Evolutionary conservation across 441 rosid genomes (phyloP).

Genomic region (Pelargonium australe): DNA sequence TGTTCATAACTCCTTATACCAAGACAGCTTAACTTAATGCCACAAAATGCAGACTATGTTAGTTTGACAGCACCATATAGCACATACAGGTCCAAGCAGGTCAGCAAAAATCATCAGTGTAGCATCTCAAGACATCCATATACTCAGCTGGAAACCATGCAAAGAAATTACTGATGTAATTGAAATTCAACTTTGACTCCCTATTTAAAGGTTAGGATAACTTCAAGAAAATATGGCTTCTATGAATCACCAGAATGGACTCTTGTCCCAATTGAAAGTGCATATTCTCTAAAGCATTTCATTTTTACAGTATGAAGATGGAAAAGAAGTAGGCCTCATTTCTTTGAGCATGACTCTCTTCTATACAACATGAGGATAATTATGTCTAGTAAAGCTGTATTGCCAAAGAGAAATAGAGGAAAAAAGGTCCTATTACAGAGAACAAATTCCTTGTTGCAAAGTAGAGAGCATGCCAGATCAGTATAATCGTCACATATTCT

Average conservation of each 20-base stretch:
- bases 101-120: neutral
- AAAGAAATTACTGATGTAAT: neutral
- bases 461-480: neutral
- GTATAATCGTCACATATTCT: neutral
- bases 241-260: neutral
- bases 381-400: neutral
- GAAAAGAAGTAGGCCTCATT: neutral
- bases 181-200: neutral
- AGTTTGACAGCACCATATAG: neutral
- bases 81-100: neutral
- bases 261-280: neutral
- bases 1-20: neutral
- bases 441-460: neutral
- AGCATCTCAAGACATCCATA: neutral
- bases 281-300: neutral
- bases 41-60: neutral
- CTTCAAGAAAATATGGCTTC: neutral
- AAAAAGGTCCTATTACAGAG: neutral
- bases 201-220: neutral
- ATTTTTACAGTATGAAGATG: neutral
- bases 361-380: neutral
- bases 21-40: conserved; percentile 14
- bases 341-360: neutral
- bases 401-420: neutral
- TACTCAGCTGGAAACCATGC: neutral